Evolutionary conservation across 495 filamentous ascomycete genomes (phyloP), one percentile per base, ranked within the genome.

Genomic region (Neurospora sp.): DNA sequence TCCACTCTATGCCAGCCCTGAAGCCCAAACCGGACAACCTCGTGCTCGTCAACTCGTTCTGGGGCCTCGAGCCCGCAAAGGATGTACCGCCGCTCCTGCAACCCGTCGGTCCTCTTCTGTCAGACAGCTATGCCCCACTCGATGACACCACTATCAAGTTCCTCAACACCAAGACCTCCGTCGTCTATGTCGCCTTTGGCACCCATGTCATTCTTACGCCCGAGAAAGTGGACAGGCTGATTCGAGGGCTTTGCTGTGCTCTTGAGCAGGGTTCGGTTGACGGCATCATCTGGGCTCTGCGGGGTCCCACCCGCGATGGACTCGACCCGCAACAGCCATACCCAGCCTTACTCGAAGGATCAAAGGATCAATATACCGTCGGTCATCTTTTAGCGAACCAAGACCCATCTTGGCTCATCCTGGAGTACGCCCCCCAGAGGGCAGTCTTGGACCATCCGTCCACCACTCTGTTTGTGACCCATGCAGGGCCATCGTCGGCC

Each of bases 11-110:
- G 11, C 69, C 77, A 1, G 78, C 75, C 16, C 71, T 73, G 0
- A 68, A 74, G 3, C 73, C 74, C 20, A 85, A 85, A 70, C 82
- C 81, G 1, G 77, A 83, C 65, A 82, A 83, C 71, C 77, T 85
- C 6, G 41, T 81, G 2, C 75, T 85, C 31, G 78, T 85, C 39
- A 85, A 83, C 68, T 82, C 81, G 1, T 83, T 85, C 72, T 80
- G 77, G 27, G 83, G 83, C 2, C 73, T 85, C 7, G 83, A 85
- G 46, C 76, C 78, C 10, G 78, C 82, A 0, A 77, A 78, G 46
- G 83, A 84, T 73, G 65, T 83, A 8, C 83, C 83, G 3, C 82
- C 83, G 5, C 70, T 74, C 39, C 72, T 77, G 48, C 76, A 78
- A 11, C 68, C 79, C 6, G 77, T 83, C 8, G 83, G 83, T 1